Evolutionary conservation across 306 rosid species (phyloP).

Genomic region (Malus asiatica): DNA sequence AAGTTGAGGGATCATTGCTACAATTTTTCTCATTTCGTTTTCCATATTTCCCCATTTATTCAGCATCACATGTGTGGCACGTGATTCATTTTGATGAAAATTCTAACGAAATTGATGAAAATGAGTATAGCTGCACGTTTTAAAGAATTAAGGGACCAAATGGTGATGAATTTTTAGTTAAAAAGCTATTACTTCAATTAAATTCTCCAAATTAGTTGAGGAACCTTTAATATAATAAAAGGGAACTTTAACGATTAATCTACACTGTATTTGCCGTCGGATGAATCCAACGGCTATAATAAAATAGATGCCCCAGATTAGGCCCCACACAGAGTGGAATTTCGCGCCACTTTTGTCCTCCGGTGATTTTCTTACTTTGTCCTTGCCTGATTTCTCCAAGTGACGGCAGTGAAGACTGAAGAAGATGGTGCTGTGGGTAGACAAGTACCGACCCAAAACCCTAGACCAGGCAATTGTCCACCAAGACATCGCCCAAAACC

Average conservation of each 20-base stretch:
- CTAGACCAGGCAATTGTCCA: slow-evolving; percentile 72
- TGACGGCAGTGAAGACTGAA: neutral
- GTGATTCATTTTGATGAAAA: too few species aligned
- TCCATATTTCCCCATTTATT: too few species aligned
- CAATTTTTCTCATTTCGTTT: too few species aligned
- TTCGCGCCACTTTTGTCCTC: slow-evolving; percentile 2
- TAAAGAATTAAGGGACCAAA: too few species aligned
- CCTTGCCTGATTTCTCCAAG: neutral
- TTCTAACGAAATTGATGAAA: too few species aligned
- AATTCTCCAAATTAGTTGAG: too few species aligned
- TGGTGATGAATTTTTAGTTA: rapidly evolving
- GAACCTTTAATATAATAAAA: too few species aligned
- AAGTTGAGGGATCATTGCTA: too few species aligned
- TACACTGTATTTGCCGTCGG: neutral
- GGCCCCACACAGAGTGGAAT: neutral
- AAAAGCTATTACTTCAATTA: too few species aligned
- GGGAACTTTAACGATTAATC: too few species aligned
- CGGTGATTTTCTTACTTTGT: too few species aligned
- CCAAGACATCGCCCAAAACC: slow-evolving; percentile 60
- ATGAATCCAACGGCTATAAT: neutral
- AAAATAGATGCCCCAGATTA: neutral
- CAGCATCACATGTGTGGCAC: rapidly evolving
- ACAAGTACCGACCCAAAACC: slow-evolving; percentile 88
- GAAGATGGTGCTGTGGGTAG: slow-evolving; percentile 81
- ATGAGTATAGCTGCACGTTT: too few species aligned